These are phyloP conservation scores for Quillaja saponaria DNA, from an alignment of 306 rosid genomes.

Conservation along the genomic window DNA sequence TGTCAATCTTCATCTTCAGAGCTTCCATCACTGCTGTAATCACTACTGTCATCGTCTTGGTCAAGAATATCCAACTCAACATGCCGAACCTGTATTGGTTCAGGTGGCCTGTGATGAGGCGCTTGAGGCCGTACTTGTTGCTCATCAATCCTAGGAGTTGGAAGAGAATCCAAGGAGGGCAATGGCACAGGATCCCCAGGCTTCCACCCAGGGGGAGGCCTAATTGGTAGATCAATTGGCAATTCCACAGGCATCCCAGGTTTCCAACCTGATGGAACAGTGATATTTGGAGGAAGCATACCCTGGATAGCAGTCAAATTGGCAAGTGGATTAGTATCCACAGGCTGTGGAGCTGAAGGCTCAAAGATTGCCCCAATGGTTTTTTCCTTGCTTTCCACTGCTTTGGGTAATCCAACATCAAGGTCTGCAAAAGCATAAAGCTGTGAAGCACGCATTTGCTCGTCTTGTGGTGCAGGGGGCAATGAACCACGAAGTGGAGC, in stretches of 20 bases:
- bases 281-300: slow-evolving; percentile 66
- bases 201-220: slow-evolving; percentile 96
- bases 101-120: slow-evolving; percentile 63
- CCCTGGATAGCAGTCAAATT: slow-evolving; percentile 66
- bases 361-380: slow-evolving; percentile 67
- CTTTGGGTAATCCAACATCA: slow-evolving; percentile 85
- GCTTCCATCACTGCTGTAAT: slow-evolving; percentile 82
- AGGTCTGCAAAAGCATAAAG: slow-evolving; percentile 78
- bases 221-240: slow-evolving; percentile 65
- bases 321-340: slow-evolving; percentile 50
- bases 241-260: slow-evolving; percentile 93
- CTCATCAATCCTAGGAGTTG: slow-evolving; percentile 61
- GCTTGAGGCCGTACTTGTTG: slow-evolving; percentile 51
- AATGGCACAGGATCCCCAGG: slow-evolving; percentile 91
- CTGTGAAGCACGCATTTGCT: slow-evolving; percentile 95
- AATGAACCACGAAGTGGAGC: slow-evolving; percentile 84
- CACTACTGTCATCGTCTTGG: slow-evolving; percentile 81
- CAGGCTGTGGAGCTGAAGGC: slow-evolving; percentile 48
- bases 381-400: slow-evolving; percentile 57
- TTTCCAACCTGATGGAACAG: slow-evolving; percentile 90
- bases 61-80: slow-evolving; percentile 88
- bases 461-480: slow-evolving; percentile 96
- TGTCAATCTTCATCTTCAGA: slow-evolving; percentile 75
- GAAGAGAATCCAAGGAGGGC: slow-evolving; percentile 64
- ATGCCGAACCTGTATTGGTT: slow-evolving; percentile 79